These are phyloP conservation scores for Globisporangium rhizosaccharum DNA, from an alignment of 352 stramenopile genomes.

Conservation along the genomic window DNA sequence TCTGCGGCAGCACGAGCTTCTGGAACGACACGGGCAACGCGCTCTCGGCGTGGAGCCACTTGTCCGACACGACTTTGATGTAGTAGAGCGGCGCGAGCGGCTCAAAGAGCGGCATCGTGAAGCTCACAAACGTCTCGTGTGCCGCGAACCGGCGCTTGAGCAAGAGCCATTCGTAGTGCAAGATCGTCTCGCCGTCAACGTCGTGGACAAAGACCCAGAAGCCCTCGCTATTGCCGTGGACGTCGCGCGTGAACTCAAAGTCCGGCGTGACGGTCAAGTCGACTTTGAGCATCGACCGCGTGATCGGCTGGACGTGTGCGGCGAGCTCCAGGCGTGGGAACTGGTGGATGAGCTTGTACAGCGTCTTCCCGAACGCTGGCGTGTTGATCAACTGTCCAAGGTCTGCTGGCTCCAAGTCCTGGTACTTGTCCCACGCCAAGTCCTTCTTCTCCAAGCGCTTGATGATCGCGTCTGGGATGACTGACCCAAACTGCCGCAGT, in stretches of 20 bases:
- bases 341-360: constrained; percentile 98
- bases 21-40: constrained; percentile 97
- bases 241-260: constrained; percentile 96
- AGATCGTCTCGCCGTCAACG: constrained; percentile 97
- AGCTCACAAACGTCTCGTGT: constrained; percentile 85
- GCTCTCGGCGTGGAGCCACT: constrained; percentile 97
- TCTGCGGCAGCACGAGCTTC: constrained; percentile 98
- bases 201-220: constrained; percentile 99
- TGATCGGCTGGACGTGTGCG: constrained; percentile 98
- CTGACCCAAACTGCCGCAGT: constrained; percentile 93
- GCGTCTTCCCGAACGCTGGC: constrained; percentile 96
- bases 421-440: constrained; percentile 98
- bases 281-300: constrained; percentile 93
- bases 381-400: constrained; percentile 97
- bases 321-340: constrained; percentile 97
- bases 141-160: constrained; percentile 87
- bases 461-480: constrained; percentile 94
- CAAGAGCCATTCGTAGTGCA: constrained; percentile 97
- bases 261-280: constrained; percentile 96
- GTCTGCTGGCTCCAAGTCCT: constrained; percentile 96
- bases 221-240: constrained; percentile 94
- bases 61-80: constrained; percentile 96
- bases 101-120: constrained; percentile 97
- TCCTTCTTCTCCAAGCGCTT: constrained; percentile 98
- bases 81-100: constrained; percentile 98